Percentiles rank a stretch among this genome's conserved stretches.
Evolutionary conservation across 192 early-diverging fungal genomes (phyloP).

Genomic region (Helicostylum pulchrum): DNA sequence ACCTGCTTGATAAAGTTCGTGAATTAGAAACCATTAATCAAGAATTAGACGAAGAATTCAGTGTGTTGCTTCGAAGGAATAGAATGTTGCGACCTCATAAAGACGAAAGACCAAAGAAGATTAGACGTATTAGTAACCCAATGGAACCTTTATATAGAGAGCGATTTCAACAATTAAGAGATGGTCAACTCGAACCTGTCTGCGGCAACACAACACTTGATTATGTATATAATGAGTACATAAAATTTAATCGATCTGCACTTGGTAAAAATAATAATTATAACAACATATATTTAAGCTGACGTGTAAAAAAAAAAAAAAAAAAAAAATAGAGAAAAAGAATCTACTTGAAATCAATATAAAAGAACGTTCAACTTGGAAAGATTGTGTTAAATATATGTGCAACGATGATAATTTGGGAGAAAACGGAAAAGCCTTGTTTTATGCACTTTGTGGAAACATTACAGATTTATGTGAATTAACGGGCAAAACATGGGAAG

Average conservation of each 20-base stretch:
- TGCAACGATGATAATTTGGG: not conserved
- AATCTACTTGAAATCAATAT: not conserved
- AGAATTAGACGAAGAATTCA: not conserved
- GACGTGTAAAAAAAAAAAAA: too few relatives aligned
- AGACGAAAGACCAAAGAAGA: not conserved
- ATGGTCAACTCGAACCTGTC: not conserved
- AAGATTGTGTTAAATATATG: not conserved
- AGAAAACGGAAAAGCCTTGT: not conserved
- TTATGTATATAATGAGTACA: conserved; percentile 1
- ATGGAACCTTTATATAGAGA: not conserved
- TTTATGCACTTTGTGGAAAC: conserved; percentile 7
- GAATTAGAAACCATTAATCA: not conserved
- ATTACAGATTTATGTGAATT: not conserved
- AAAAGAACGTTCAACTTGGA: not conserved
- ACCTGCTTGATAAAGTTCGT: too few relatives aligned
- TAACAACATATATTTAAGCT: not conserved
- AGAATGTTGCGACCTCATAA: not conserved
- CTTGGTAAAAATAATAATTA: not conserved
- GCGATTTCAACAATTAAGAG: not conserved
- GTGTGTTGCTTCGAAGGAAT: not conserved
- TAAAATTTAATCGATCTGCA: not conserved
- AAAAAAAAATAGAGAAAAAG: too few relatives aligned
- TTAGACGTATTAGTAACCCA: not conserved
- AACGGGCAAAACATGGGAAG: conserved; percentile 11
- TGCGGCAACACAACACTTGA: not conserved